These are phyloP conservation scores for Schizosaccharomyces lindneri DNA, from an alignment of 805 yeast genomes.

Conservation along the genomic window DNA sequence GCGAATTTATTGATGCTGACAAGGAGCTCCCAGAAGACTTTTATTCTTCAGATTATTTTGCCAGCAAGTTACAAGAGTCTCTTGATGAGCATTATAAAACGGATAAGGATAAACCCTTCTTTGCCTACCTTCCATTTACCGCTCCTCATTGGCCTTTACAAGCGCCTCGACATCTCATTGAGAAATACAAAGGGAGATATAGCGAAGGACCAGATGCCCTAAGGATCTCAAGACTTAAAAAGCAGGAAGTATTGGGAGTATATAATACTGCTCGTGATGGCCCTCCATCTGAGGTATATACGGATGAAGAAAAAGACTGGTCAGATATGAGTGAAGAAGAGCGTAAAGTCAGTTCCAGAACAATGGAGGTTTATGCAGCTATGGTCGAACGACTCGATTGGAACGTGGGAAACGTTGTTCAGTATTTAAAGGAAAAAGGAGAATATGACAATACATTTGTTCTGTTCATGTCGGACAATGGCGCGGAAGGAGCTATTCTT, in stretches of 20 bases:
- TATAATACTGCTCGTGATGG: not conserved
- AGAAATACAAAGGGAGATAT: constrained; percentile 15
- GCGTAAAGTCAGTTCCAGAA: constrained; percentile 17
- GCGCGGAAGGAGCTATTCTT: constrained; percentile 36
- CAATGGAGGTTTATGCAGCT: constrained; percentile 38
- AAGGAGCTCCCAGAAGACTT: not conserved
- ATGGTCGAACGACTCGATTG: constrained; percentile 33
- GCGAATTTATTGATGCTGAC: not conserved
- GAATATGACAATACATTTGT: constrained; percentile 31
- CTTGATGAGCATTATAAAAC: not conserved
- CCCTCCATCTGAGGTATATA: not conserved
- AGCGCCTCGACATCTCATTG: constrained; percentile 26
- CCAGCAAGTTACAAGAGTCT: not conserved
- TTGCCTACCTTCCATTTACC: constrained; percentile 30
- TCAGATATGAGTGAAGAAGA: constrained; percentile 13
- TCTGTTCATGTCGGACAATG: constrained; percentile 39
- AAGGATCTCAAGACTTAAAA: not conserved
- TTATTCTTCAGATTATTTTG: not conserved
- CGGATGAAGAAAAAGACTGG: not conserved
- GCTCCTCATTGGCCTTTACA: constrained; percentile 50
- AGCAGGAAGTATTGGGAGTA: not conserved
- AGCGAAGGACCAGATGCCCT: not conserved
- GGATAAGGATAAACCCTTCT: constrained; percentile 12
- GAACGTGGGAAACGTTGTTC: constrained; percentile 19
- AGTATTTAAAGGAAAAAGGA: constrained; percentile 18